phyloP scores from a whole-genome alignment of 495 filamentous ascomycete genomes.

The Cryomyces antarcticus region DNA sequence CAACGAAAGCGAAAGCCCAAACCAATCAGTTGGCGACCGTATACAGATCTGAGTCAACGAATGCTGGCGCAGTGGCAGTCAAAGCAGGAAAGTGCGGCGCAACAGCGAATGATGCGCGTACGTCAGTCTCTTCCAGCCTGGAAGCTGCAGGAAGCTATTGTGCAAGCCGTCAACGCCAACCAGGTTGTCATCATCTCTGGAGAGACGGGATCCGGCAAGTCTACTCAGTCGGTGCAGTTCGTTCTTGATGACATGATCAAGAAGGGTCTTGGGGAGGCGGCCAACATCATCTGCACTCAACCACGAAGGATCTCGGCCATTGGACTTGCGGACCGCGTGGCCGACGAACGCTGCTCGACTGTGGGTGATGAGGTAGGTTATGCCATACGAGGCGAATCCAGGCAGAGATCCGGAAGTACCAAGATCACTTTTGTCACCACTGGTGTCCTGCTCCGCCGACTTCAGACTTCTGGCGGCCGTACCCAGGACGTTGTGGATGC shows the following conservation, averaged over 20 bases:
- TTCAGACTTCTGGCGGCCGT: slow-evolving; percentile 69
- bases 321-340: slow-evolving; percentile 82
- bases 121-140: slow-evolving; percentile 70
- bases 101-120: slow-evolving; percentile 48
- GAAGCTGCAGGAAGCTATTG: slow-evolving; percentile 56
- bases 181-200: slow-evolving; percentile 93
- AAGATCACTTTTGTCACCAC: slow-evolving; percentile 94
- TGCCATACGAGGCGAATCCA: slow-evolving; percentile 81
- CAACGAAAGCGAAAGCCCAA: slow-evolving; percentile 5
- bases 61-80: slow-evolving; percentile 31
- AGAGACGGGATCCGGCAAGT: slow-evolving; percentile 92
- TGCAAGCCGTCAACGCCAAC: slow-evolving; percentile 46
- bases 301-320: slow-evolving; percentile 87
- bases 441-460: slow-evolving; percentile 73
- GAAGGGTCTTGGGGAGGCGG: slow-evolving; percentile 45
- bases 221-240: slow-evolving; percentile 92
- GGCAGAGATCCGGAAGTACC: slow-evolving; percentile 41
- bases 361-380: slow-evolving; percentile 88
- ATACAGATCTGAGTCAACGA: slow-evolving; percentile 21
- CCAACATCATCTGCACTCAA: slow-evolving; percentile 94
- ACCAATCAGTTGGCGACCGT: slow-evolving; percentile 18
- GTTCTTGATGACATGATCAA: slow-evolving; percentile 80
- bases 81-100: slow-evolving; percentile 32
- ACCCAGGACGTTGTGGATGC: slow-evolving; percentile 58
- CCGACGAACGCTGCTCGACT: slow-evolving; percentile 63